Evolutionary conservation across 2,329 filamentous ascomycete genomes (phyloP).

Genomic region (Ambrosiella cleistominuta): DNA sequence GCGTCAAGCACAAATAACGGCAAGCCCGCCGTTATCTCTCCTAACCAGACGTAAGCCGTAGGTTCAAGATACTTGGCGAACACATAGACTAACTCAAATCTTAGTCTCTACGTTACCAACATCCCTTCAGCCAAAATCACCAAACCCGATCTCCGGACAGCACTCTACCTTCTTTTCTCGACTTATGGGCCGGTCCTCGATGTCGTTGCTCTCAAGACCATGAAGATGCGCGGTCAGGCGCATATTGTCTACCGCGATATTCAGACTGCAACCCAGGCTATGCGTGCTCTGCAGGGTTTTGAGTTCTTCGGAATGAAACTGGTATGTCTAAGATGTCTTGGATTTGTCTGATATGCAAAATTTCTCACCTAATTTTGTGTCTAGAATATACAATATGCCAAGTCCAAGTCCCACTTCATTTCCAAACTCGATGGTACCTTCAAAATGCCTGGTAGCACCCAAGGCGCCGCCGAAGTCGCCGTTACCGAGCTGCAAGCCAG

Average conservation of each 20-base stretch:
- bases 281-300: constrained; percentile 74
- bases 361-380: background rate
- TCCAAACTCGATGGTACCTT: constrained; percentile 86
- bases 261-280: constrained; percentile 81
- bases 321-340: constrained; percentile 34
- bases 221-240: constrained; percentile 89
- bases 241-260: constrained; percentile 82
- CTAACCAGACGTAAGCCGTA: constrained; percentile 55
- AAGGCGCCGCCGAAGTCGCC: constrained; percentile 36
- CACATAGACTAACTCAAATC: too few species aligned
- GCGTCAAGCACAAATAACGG: constrained; percentile 14
- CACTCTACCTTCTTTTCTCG: constrained; percentile 83
- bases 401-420: constrained; percentile 72
- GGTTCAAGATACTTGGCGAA: too few species aligned
- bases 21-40: constrained; percentile 39
- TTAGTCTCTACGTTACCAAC: constrained; percentile 74
- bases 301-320: constrained; percentile 72
- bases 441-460: constrained; percentile 42
- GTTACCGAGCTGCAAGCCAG: constrained; percentile 62
- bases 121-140: constrained; percentile 72
- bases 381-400: constrained; percentile 82
- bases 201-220: constrained; percentile 73
- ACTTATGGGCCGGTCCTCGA: constrained; percentile 88
- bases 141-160: constrained; percentile 71
- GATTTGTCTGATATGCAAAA: background rate